These are phyloP conservation scores for Metschnikowia colocasiae DNA, from an alignment of 805 yeast genomes.

Conservation along the genomic window DNA sequence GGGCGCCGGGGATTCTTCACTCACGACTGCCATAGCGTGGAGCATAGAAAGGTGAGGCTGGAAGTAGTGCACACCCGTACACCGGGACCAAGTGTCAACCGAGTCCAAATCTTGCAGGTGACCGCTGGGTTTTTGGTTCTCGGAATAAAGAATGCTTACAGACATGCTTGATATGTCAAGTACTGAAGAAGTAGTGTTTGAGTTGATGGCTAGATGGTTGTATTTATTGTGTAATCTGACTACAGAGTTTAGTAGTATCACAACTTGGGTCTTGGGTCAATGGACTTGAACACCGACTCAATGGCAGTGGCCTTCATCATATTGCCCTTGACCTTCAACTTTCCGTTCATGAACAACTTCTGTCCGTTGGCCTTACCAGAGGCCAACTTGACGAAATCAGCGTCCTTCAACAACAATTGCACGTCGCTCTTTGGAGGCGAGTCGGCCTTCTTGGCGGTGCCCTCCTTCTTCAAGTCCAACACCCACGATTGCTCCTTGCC, in stretches of 20 bases:
- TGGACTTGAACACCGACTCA: constrained; percentile 59
- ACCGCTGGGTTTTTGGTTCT: too few species aligned
- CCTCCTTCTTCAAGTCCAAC: constrained; percentile 22
- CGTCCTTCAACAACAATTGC: constrained; percentile 60
- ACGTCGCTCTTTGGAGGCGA: constrained; percentile 50
- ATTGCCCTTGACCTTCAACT: constrained; percentile 83
- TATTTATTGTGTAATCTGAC: too few species aligned
- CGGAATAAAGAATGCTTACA: too few species aligned
- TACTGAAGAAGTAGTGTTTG: too few species aligned
- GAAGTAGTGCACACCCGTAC: background rate
- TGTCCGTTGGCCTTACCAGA: constrained; percentile 82
- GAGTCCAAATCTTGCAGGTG: too few species aligned
- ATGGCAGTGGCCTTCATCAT: constrained; percentile 84
- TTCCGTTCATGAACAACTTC: constrained; percentile 78
- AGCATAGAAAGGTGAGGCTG: background rate
- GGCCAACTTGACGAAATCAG: constrained; percentile 66
- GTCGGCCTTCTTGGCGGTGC: constrained; percentile 14
- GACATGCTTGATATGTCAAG: too few species aligned
- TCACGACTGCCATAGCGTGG: background rate
- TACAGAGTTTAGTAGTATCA: constrained; percentile 14
- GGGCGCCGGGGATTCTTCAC: background rate
- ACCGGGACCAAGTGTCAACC: too few species aligned
- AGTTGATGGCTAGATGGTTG: too few species aligned
- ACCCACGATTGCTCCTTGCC: constrained; percentile 22
- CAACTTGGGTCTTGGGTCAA: constrained; percentile 44